Base-by-base conservation (phyloP, 371 early-diverging fungal genomes). In the Saksenaea oblongispora region DNA sequence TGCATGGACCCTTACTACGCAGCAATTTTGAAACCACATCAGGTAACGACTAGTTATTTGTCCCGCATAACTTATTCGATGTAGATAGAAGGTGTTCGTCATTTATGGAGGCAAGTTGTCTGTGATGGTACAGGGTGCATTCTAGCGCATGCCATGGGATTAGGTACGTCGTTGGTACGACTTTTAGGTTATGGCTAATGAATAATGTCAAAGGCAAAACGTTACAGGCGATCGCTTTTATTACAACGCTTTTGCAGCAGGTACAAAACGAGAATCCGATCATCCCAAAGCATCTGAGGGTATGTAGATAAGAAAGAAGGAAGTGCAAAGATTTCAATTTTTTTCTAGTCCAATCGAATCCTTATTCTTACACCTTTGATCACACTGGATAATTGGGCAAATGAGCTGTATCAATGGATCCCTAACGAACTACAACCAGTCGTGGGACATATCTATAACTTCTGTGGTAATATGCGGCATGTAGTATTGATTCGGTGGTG, bases 81-180 rank as follows among this genome's bases (percentile, higher is more conserved):
- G 10, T 63, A 87, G 79, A 63, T 91, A 5, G 89, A 92, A 27
- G 95, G 95, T 0, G 66, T 94, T 0, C 75, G 79, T 15, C 94
- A 94, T 68, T 78, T 94, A 75, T 95, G 94, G 93, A 83, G 83
- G 24, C 87, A 89, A 28, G 64, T 90, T 1, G 82, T 92, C 18
- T 86, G 86, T 83, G 68, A 84, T 56, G 74, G 84, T 22, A 68
- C 71, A 41, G 96, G 96, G 0, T 93, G 95, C 56, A 84, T 96
- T 17, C 79, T 98, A 34, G 94, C 95, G 0, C 95, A 96, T 76
- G 82, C 91, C 5, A 95, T 97, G 95, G 97, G 97, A 0, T 73
- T 95, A 22, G 96, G 91, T 65, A 63, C 54, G 59, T 34, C 9
- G 3, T 11, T 0, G 2, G 3, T 39, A 39, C 11, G n/a, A 39